Conservation (phyloP, 2,329 filamentous ascomycete species). For the Leptographium galeiforme region DNA sequence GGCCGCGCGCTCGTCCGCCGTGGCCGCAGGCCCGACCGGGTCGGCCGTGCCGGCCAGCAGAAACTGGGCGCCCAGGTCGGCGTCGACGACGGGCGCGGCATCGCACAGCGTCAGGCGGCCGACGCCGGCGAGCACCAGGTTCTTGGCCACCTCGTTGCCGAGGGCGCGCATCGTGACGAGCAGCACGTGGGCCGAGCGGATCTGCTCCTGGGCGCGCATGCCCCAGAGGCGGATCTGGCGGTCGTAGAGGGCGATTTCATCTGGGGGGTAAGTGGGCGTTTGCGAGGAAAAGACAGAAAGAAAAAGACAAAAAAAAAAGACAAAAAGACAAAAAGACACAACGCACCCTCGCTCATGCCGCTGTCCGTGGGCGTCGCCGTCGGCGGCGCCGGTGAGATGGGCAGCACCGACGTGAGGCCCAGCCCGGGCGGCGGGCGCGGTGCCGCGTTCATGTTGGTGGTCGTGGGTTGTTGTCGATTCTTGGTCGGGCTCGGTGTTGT, state of each 20-base stretch:
- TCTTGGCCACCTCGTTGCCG: constrained; percentile 92
- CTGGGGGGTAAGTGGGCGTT: constrained; percentile 26
- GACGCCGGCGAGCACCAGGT: constrained; percentile 86
- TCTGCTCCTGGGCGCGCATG: constrained; percentile 84
- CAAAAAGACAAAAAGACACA: no score
- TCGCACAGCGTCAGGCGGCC: constrained; percentile 83
- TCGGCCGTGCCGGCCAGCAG: constrained; percentile 41
- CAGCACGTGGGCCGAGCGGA: constrained; percentile 79
- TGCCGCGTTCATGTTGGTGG: not conserved
- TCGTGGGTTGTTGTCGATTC: not conserved
- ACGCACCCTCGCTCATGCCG: not conserved
- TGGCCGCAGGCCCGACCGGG: not conserved
- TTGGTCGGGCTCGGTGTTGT: no score
- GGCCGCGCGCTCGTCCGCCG: constrained; percentile 64
- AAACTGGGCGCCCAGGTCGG: constrained; percentile 73
- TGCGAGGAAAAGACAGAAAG: not conserved
- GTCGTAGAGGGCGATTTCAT: constrained; percentile 95
- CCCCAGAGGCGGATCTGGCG: constrained; percentile 96
- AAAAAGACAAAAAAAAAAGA: no score
- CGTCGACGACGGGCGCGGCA: constrained; percentile 57
- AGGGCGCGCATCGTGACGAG: constrained; percentile 79
- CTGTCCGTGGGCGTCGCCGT: not conserved
- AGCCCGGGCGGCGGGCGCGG: not conserved
- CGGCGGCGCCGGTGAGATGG: not conserved
- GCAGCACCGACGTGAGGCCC: not conserved